These are phyloP conservation scores for Oryza rufipogon DNA, from an alignment of 176 grass and related monocot genomes.

Conservation along the genomic window DNA sequence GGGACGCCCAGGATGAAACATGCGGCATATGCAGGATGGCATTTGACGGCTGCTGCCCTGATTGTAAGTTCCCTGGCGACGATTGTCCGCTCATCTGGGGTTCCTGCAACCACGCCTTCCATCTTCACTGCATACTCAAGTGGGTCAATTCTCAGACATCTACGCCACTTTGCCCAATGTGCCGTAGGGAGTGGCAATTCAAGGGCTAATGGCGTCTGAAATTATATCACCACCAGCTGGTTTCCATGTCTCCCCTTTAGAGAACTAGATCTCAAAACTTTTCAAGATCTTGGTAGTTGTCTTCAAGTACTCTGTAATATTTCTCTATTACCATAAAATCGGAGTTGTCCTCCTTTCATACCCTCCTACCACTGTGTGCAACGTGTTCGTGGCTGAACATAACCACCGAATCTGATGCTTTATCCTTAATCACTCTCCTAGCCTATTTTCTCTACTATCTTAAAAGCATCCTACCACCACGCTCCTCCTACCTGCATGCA, in stretches of 20 bases:
- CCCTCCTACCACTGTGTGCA: no score
- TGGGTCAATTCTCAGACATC: slow-evolving; percentile 35
- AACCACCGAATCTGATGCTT: no score
- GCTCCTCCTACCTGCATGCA: no score
- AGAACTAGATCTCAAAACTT: slow-evolving; percentile 6
- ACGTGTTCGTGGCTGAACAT: no score
- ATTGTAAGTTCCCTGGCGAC: slow-evolving; percentile 89
- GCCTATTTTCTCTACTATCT: no score
- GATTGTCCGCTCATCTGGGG: slow-evolving; percentile 83
- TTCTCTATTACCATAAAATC: background rate
- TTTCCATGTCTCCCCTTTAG: slow-evolving; percentile 13
- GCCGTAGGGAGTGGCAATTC: slow-evolving; percentile 1
- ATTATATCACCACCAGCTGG: background rate
- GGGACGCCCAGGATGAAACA: slow-evolving; percentile 76
- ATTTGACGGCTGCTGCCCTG: slow-evolving; percentile 80
- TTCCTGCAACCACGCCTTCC: slow-evolving; percentile 68
- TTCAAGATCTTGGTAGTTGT: background rate
- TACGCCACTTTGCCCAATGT: no score
- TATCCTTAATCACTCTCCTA: no score
- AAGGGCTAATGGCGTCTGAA: slow-evolving; percentile 58
- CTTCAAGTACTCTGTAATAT: slow-evolving; percentile 1
- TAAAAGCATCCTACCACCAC: no score
- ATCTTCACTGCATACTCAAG: slow-evolving; percentile 90
- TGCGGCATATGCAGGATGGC: slow-evolving; percentile 89
- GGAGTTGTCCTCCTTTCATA: no score